Conservation (phyloP, 139 green algal genomes). For the Chlamydomonas asymmetrica region DNA sequence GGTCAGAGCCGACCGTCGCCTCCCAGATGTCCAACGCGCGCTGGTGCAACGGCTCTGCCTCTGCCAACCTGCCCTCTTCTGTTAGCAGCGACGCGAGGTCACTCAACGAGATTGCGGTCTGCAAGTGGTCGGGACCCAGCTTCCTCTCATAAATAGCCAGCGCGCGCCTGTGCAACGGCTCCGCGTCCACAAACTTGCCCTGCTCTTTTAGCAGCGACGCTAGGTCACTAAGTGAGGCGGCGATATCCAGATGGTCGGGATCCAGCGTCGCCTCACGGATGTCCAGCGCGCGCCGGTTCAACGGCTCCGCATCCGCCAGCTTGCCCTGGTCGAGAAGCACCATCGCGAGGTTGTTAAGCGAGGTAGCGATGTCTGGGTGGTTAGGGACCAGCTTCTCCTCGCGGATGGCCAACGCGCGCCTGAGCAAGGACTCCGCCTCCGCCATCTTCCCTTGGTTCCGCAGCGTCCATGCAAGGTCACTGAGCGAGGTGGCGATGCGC, state of each 20-base stretch:
- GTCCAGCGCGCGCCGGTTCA: not conserved
- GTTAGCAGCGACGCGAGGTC: not conserved
- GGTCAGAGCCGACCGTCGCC: not conserved
- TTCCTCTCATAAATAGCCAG: slow-evolving; percentile 1
- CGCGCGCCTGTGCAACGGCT: not conserved
- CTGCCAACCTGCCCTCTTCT: not conserved
- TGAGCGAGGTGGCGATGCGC: no score
- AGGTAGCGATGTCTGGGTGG: not conserved
- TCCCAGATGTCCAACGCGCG: no score
- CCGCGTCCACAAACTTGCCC: not conserved
- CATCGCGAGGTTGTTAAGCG: not conserved
- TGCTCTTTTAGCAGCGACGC: no score
- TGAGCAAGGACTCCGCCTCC: no score
- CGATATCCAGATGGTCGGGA: not conserved
- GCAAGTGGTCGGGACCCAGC: no score
- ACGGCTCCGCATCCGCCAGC: not conserved
- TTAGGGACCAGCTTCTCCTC: not conserved
- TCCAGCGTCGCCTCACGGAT: not conserved
- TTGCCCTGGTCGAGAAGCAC: slow-evolving; percentile 1
- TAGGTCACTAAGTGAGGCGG: no score
- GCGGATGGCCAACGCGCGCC: no score
- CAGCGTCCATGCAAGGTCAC: no score
- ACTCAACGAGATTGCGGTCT: not conserved
- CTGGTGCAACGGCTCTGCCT: not conserved
- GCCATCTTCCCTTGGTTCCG: no score